Evolutionary conservation across 2,329 filamentous ascomycete genomes (phyloP).

Genomic region (Gyromitra esculenta): DNA sequence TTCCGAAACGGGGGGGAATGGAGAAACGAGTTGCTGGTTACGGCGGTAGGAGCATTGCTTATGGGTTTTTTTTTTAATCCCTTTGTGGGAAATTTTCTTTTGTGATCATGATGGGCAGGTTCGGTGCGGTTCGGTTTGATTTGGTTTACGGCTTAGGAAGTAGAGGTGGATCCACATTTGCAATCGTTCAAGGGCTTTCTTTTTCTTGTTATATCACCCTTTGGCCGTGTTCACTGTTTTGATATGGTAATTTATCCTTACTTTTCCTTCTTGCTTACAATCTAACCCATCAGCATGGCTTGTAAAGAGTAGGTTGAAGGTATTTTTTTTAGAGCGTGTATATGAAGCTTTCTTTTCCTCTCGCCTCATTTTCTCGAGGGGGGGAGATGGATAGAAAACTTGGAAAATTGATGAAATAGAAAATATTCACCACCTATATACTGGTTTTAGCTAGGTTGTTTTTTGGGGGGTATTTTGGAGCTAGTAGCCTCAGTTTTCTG

Average conservation of each 20-base stretch:
- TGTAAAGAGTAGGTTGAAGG: not conserved
- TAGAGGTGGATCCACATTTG: slow-evolving; percentile 45
- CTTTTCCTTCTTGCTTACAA: slow-evolving; percentile 3
- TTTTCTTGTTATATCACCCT: not conserved
- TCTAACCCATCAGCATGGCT: slow-evolving; percentile 14
- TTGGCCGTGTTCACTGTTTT: slow-evolving; percentile 16
- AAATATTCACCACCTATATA: not conserved
- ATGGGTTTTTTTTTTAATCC: slow-evolving; percentile 26
- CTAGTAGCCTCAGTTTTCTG: not conserved
- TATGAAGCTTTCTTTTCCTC: not conserved
- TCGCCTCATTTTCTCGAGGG: not conserved
- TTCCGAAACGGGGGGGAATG: slow-evolving; percentile 29
- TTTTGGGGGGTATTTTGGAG: not conserved
- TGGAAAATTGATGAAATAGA: not conserved
- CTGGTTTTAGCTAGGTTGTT: not conserved
- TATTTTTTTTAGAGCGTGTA: not conserved
- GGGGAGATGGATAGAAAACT: not conserved
- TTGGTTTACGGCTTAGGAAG: slow-evolving; percentile 34
- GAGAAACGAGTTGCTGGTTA: slow-evolving; percentile 48
- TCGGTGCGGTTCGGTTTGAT: slow-evolving; percentile 39
- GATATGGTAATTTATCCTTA: slow-evolving; percentile 25
- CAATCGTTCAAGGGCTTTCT: slow-evolving; percentile 23
- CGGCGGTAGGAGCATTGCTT: slow-evolving; percentile 41
- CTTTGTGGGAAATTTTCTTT: slow-evolving; percentile 36
- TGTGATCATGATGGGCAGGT: slow-evolving; percentile 39